Evolutionary conservation across 305 asterid genomes (phyloP).

Genomic region (Solanum chacoense): DNA sequence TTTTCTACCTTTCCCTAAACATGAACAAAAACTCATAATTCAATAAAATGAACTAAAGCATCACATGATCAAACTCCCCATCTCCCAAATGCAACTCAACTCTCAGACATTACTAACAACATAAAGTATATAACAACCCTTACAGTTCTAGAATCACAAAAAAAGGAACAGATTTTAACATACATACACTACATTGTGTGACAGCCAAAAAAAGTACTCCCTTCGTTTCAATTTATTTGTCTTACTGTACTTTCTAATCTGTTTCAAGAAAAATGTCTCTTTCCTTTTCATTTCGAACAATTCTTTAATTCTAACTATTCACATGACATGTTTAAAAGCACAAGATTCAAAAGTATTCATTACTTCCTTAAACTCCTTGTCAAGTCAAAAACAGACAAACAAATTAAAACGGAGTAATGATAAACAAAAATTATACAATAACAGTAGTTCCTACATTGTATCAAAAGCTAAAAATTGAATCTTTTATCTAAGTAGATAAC

Average conservation of each 20-base stretch:
- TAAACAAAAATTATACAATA: background rate
- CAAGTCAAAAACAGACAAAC: background rate
- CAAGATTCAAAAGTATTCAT: background rate
- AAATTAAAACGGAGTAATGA: background rate
- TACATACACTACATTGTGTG: background rate
- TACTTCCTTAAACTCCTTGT: background rate
- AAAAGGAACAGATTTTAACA: background rate
- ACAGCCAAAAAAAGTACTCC: background rate
- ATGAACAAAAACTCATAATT: background rate
- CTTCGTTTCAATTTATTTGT: background rate
- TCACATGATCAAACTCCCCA: background rate
- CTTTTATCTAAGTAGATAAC: background rate
- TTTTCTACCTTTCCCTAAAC: constrained; percentile 20
- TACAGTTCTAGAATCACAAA: background rate
- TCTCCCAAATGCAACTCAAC: background rate
- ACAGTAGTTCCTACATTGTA: background rate
- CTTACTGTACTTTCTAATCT: background rate
- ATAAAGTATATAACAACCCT: background rate
- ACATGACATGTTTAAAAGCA: background rate
- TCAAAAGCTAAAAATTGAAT: background rate
- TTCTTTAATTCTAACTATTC: background rate
- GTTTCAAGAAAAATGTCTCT: background rate
- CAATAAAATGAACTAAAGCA: background rate
- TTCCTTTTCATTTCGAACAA: background rate
- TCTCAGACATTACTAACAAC: background rate